A percentile compares a stretch with the other conserved stretches of the same genome.
phyloP scores from a whole-genome alignment of 108 stramenopile genomes.

The Poteriospumella lacustris region DNA sequence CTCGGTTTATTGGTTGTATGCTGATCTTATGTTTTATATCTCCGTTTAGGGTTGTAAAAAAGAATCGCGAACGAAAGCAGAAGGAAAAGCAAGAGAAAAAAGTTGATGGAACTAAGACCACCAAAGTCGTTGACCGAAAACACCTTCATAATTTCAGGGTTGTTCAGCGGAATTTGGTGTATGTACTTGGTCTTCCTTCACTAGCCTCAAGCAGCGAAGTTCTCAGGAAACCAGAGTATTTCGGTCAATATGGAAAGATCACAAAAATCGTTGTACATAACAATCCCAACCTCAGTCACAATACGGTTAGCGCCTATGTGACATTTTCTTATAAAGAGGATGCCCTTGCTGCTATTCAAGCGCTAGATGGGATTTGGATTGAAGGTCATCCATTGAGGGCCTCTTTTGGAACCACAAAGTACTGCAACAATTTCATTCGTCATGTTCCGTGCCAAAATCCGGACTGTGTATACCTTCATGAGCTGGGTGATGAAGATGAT shows the following conservation, averaged over 20 bases:
- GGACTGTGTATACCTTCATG: constrained; percentile 93
- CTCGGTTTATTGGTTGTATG: not conserved
- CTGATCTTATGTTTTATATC: not conserved
- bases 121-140: constrained; percentile 68
- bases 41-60: constrained; percentile 47
- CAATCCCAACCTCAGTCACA: constrained; percentile 41
- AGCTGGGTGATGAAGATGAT: constrained; percentile 88
- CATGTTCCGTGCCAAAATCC: constrained; percentile 92
- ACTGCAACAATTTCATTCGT: constrained; percentile 93
- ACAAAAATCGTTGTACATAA: constrained; percentile 87
- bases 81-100: constrained; percentile 49
- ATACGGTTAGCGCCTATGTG: constrained; percentile 73
- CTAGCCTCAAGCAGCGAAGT: constrained; percentile 72
- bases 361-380: constrained; percentile 76
- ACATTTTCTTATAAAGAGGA: constrained; percentile 86
- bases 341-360: constrained; percentile 67
- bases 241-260: constrained; percentile 94
- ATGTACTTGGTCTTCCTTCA: constrained; percentile 84
- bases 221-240: constrained; percentile 78
- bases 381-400: constrained; percentile 84
- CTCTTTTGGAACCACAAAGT: constrained; percentile 97
- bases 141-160: constrained; percentile 90
- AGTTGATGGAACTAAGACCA: not conserved
- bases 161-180: constrained; percentile 90
- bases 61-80: constrained; percentile 72